Evolutionary conservation across 164 flowering plant genomes (phyloP), one percentile per base, ranked within the genome.

Genomic region (Magnolia sinica): DNA sequence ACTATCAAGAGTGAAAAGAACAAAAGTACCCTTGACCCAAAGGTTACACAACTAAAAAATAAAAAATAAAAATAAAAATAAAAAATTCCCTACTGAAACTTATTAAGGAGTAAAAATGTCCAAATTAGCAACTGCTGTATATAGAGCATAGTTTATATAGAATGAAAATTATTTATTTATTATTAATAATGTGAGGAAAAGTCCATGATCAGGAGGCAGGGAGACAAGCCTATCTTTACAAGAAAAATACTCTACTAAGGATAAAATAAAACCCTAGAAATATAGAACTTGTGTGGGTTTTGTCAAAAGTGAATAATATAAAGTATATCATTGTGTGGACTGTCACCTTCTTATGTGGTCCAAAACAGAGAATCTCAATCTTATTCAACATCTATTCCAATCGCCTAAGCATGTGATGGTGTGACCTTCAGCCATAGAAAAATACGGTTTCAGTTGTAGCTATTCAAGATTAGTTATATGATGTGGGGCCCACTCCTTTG

Each of bases 171-270:
- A 37, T 37, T 3, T 37, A 37, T 37, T 37, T 37, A 37, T 37
- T 37, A 37, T 37, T 37, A 37, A 4, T 37, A 37, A 71, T 81
- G 78, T 73, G 76, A 74, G 61, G 67, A 58, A 70, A 66, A 52
- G 27, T 27, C 14, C 2, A 20, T 20, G 45, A 72, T 72, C 27
- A 45, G 37, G 11, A 72, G 58, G 58, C 10, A 14, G 71, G 76
- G 79, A 75, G 84, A 79, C 78, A 81, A 73, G 76, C 76, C 71
- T 70, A 70, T 75, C 84, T 73, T 79, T 73, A 63, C 66, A 68
- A 66, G 79, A 76, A 79, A 77, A 76, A 74, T 76, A 73, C 50
- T 2, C 77, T 50, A 68, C 27, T 13, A 52, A 68, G 64, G 19
- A 59, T 49, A n/a, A 8, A 66, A 37, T 72, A 50, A 70, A 77